A percentile compares a stretch with the other conserved stretches of the same genome.
Evolutionary conservation across 495 filamentous ascomycete species (phyloP).

Genomic region (Penicillium turbatum): DNA sequence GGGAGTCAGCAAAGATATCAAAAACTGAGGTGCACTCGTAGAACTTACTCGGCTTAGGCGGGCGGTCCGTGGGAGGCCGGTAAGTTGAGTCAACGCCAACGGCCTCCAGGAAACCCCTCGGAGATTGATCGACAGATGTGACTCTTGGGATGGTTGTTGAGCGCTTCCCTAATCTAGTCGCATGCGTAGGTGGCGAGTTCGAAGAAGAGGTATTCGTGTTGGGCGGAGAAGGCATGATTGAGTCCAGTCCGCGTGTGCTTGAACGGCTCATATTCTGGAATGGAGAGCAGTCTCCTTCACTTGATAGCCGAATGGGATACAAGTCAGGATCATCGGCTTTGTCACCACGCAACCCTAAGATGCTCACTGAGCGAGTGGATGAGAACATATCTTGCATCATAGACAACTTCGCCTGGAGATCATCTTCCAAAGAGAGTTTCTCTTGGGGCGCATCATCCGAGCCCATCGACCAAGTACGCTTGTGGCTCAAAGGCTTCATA

Average conservation of each 20-base stretch:
- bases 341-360: slow-evolving; percentile 77
- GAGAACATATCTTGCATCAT: slow-evolving; percentile 94
- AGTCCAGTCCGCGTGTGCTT: slow-evolving; percentile 50
- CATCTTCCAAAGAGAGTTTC: slow-evolving; percentile 73
- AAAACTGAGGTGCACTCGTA: not conserved
- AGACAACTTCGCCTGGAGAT: slow-evolving; percentile 77
- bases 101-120: slow-evolving; percentile 82
- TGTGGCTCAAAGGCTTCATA: slow-evolving; percentile 76
- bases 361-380: slow-evolving; percentile 79
- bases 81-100: slow-evolving; percentile 84
- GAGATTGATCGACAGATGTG: slow-evolving; percentile 39
- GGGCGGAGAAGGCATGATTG: slow-evolving; percentile 63
- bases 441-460: slow-evolving; percentile 67
- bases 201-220: slow-evolving; percentile 43
- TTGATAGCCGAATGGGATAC: slow-evolving; percentile 71
- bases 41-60: slow-evolving; percentile 61
- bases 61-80: slow-evolving; percentile 68
- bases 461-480: slow-evolving; percentile 94
- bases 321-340: slow-evolving; percentile 86
- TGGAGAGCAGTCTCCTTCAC: slow-evolving; percentile 60
- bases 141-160: slow-evolving; percentile 47
- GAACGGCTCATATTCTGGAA: slow-evolving; percentile 51
- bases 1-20: not conserved
- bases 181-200: slow-evolving; percentile 38
- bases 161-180: slow-evolving; percentile 21